phyloP scores from a whole-genome alignment of 108 stramenopile genomes.

The Schizochytrium sp. region DNA sequence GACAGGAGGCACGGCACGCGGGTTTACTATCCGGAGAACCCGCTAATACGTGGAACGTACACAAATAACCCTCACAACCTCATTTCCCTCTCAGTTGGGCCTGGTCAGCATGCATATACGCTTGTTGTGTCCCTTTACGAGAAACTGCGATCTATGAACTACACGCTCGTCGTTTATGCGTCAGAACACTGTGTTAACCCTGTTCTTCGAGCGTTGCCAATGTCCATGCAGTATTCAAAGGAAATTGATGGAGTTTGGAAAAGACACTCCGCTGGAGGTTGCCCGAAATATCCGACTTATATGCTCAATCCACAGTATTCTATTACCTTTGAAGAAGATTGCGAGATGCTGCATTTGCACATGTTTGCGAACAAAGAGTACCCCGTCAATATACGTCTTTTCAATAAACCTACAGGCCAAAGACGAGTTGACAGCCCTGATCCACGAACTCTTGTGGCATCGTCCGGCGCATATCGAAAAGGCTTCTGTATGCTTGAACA shows the following conservation, averaged over 20 bases:
- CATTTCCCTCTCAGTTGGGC: not conserved
- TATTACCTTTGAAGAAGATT: not conserved
- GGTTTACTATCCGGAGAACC: conserved; percentile 67
- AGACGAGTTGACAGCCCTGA: conserved; percentile 31
- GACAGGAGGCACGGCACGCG: conserved; percentile 52
- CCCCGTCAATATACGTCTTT: conserved; percentile 25
- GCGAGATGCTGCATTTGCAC: conserved; percentile 31
- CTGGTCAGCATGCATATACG: conserved; percentile 62
- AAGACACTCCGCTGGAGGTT: not conserved
- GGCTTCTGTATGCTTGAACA: conserved; percentile 54
- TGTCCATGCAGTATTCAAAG: not conserved
- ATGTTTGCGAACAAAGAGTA: conserved; percentile 17
- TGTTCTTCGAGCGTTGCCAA: conserved; percentile 18
- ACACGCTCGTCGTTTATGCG: conserved; percentile 44
- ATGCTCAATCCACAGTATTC: not conserved
- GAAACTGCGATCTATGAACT: conserved; percentile 72
- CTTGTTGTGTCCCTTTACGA: conserved; percentile 74
- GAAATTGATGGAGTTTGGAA: conserved; percentile 24
- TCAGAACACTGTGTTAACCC: conserved; percentile 20
- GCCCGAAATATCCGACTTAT: conserved; percentile 36
- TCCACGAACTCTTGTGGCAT: not conserved
- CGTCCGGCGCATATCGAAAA: conserved; percentile 16
- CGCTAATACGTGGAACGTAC: conserved; percentile 68
- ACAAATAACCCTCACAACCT: conserved; percentile 74
- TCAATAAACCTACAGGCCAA: conserved; percentile 4